Evolutionary conservation across 2,329 filamentous ascomycete species (phyloP), one percentile per base, ranked within the genome.

Genomic region (Niveomyces coronatus): DNA sequence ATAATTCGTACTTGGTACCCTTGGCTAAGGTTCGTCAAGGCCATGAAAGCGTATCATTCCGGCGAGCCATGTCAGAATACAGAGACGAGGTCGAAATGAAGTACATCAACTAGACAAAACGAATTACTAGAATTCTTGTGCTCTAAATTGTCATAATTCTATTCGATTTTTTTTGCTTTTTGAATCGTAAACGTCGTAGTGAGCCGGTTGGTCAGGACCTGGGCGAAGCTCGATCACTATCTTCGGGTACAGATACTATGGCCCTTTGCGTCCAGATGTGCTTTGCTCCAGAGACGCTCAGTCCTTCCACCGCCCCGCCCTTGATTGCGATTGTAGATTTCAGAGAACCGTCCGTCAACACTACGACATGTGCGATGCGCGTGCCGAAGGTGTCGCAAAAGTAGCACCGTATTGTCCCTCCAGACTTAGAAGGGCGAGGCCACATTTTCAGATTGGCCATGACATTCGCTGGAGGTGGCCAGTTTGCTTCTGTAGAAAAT

Each of bases 11-110:
- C 47, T 53, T 69, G 34, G 68, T 62, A 7, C 70, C 72, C 1
- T 56, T 79, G 30, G 73, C 68, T 6, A 76, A 76, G 52, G 73
- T 78, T 13, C 58, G 60, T 0, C 65, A 79, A 42, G 74, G 74
- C 0, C 63, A 60, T 39, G 74, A 79, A 55, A 71, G 67, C 40
- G 52, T 54, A 30, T 63, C 65, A 0, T 80, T 79, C 49, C 44
- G 67, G 48, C 62, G 49, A 42, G 69, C 66, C 8, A 56, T 76
- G 36, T 50, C 49, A 31, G 57, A 36, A n/a, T 55, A 43, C 41
- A 35, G 20, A n/a, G 8, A 20, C 8, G 9, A 16, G 11, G 3
- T 24, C 14, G 11, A 30, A 20, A 48, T 43, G 41, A 44, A 44
- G 44, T 35, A 31, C 10, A 27, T 38, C 42, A 16, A 32, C 28